These are phyloP conservation scores for Daedalea quercina DNA, from an alignment of 768 basidiomycete species.

Conservation along the genomic window DNA sequence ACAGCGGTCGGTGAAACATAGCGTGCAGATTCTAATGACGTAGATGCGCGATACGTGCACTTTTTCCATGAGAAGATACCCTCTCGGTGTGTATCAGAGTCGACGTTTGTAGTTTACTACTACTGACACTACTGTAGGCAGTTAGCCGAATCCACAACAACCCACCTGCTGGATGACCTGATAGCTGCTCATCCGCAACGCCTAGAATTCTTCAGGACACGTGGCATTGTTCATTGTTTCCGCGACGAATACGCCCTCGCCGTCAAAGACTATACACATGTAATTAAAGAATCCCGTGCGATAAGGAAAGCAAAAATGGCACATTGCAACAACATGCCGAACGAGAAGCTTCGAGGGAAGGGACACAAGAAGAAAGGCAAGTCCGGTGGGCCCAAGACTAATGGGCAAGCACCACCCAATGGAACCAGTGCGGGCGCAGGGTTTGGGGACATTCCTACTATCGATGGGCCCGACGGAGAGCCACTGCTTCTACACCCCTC, in stretches of 20 bases:
- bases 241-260: constrained; percentile 75
- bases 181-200: constrained; percentile 68
- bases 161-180: constrained; percentile 71
- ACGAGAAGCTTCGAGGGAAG: constrained; percentile 32
- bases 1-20: neutral
- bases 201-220: constrained; percentile 80
- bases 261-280: constrained; percentile 74
- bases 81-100: constrained; percentile 67
- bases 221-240: constrained; percentile 88
- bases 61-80: constrained; percentile 96
- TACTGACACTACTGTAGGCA: constrained; percentile 45
- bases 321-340: constrained; percentile 39
- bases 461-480: constrained; percentile 46
- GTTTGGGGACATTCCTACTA: constrained; percentile 28
- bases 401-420: constrained; percentile 62
- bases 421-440: constrained; percentile 45
- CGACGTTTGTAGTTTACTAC: constrained; percentile 8
- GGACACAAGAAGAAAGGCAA: constrained; percentile 45
- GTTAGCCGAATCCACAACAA: constrained; percentile 77
- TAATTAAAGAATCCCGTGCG: constrained; percentile 70
- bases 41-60: constrained; percentile 82
- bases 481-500: constrained; percentile 60
- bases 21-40: constrained; percentile 59
- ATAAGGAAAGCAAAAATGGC: constrained; percentile 56
- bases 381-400: constrained; percentile 31